These are phyloP conservation scores for Casuarina glauca DNA, from an alignment of 306 rosid genomes.

Conservation along the genomic window DNA sequence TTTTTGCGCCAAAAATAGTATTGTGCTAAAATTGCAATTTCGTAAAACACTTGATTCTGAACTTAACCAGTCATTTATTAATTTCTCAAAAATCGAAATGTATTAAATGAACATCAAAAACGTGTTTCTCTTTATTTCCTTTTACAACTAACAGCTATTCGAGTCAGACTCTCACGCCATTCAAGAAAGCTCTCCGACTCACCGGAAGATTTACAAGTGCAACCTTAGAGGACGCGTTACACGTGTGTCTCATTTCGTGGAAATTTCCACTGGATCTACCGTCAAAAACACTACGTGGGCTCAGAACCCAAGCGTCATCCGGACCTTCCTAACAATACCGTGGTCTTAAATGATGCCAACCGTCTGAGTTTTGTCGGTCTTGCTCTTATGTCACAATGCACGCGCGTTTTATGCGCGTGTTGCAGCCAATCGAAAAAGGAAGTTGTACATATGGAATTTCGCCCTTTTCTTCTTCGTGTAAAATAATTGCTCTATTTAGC, in stretches of 20 bases:
- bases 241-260: constrained; percentile 38
- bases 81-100: too few relatives aligned
- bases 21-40: too few relatives aligned
- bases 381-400: not conserved
- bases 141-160: not conserved
- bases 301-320: not conserved
- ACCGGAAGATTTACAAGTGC: not conserved
- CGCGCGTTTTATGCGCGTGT: not conserved
- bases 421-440: not conserved
- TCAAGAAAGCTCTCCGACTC: constrained; percentile 6
- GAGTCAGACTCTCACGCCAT: not conserved
- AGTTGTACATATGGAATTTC: too few relatives aligned
- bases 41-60: too few relatives aligned
- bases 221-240: not conserved
- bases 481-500: not conserved
- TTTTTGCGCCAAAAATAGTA: too few relatives aligned
- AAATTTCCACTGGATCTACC: constrained; percentile 32
- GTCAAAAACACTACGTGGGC: constrained; percentile 5
- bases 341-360: constrained; percentile 15
- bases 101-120: not conserved
- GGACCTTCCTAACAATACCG: constrained; percentile 6
- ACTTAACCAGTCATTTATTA: too few relatives aligned
- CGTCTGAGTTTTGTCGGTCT: not conserved
- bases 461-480: too few relatives aligned
- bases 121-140: not conserved